Evolutionary conservation across 371 early-diverging fungal species (phyloP).

Genomic region (Mortierella sp.): DNA sequence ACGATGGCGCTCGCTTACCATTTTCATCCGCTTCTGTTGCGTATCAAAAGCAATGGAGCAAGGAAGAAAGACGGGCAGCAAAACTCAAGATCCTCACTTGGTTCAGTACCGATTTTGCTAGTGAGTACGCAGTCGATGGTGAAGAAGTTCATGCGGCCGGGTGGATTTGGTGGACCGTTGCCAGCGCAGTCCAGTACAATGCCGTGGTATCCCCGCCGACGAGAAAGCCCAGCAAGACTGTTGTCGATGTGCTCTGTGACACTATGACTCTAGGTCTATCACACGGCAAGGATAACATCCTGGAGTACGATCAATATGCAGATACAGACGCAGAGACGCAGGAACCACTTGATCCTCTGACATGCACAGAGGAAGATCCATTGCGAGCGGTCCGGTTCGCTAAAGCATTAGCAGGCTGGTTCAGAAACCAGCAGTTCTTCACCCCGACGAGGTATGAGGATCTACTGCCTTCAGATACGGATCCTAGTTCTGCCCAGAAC

Average conservation of each 20-base stretch:
- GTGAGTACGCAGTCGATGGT: slow-evolving; percentile 30
- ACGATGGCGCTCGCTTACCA: not conserved
- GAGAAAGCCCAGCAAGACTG: slow-evolving; percentile 11
- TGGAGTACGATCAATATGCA: no score
- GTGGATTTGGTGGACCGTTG: slow-evolving; percentile 52
- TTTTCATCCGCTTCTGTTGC: not conserved
- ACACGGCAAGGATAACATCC: not conserved
- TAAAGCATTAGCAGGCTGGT: slow-evolving; percentile 35
- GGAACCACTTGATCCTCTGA: not conserved
- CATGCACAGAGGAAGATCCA: not conserved
- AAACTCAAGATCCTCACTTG: slow-evolving; percentile 32
- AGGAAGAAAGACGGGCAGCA: slow-evolving; percentile 13
- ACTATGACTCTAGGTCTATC: slow-evolving; percentile 23
- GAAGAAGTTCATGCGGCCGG: slow-evolving; percentile 46
- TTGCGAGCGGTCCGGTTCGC: slow-evolving; percentile 10
- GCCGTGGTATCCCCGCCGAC: slow-evolving; percentile 16
- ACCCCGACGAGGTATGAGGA: slow-evolving; percentile 37
- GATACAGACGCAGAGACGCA: no score
- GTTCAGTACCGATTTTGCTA: slow-evolving; percentile 49
- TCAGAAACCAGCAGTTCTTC: slow-evolving; percentile 37
- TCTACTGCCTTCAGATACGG: slow-evolving; percentile 32
- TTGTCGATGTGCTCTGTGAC: slow-evolving; percentile 35
- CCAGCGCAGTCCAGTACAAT: slow-evolving; percentile 49
- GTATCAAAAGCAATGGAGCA: not conserved
- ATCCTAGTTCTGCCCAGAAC: slow-evolving; percentile 33